Base-by-base conservation (phyloP, 768 basidiomycete genomes). In the Lepiota venenata region DNA sequence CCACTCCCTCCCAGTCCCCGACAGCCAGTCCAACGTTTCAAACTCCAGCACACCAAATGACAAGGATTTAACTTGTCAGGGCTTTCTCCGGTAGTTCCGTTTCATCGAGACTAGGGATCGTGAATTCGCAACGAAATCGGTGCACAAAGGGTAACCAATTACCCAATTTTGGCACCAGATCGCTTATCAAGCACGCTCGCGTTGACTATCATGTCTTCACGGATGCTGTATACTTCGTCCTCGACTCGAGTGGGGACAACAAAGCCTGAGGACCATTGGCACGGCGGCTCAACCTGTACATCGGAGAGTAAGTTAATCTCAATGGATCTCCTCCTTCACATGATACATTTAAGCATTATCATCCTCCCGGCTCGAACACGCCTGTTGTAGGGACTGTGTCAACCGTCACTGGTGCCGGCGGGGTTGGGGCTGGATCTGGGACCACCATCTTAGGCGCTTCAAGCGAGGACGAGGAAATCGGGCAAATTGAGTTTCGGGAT, bases 121-220 rank as follows among this genome's bases (percentile, higher is more conserved):
- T 56, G 14, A 58, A 54, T 35, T 57, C 20, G 37, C 56, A 41
- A 6, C 55, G 32, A 32, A 32, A n/a, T 21, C 18, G 21, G 22
- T 15, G 5, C 37, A 10, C 48, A 32, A 15, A 42, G 45, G 6
- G 45, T 18, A 32, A 11, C 27, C 14, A 2, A 14, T 54, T 54
- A 54, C 52, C 52, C 52, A 16, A 54, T 54, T 32, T 46, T 56
- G 93, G 96, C 62, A 81, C 81, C 14, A 84, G 74, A 60, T 91
- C 89, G 1, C 68, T 83, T 25, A 85, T 98, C 21, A 95, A 95
- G 69, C 98, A 98, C 66, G 98, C 97, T n/a, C 97, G 98, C 69
- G 79, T 98, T 60, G 97, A 99, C 71, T 98, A 98, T 69, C 81
- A 84, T 36, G 96, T 99, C 61, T 97, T 98, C 74, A 89, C 82